Percentiles rank a stretch among this genome's conserved stretches.
Conservation (phyloP, 2,329 filamentous ascomycete species). For the Penicillium sp. region DNA sequence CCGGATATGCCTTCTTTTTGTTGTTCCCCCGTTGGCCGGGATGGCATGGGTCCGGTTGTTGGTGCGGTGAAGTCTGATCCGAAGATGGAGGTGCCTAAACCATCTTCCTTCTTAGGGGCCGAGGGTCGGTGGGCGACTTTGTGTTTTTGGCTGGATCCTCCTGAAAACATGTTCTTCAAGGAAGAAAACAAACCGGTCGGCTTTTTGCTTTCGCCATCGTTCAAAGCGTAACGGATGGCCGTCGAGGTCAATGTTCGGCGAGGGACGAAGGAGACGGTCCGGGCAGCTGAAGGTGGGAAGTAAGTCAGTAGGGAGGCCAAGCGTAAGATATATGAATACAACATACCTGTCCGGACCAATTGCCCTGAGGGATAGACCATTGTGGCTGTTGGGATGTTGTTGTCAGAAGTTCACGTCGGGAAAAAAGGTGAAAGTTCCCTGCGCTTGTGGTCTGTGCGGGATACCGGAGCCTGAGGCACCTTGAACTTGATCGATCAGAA, state of each 20-base stretch:
- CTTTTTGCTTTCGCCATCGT: constrained; percentile 27
- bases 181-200: constrained; percentile 30
- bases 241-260: constrained; percentile 39
- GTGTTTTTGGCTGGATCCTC: constrained; percentile 28
- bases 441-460: constrained; percentile 21
- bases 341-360: constrained; percentile 39
- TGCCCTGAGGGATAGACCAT: constrained; percentile 40
- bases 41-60: constrained; percentile 28
- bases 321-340: not conserved
- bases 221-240: constrained; percentile 26
- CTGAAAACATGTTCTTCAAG: constrained; percentile 37
- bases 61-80: constrained; percentile 34
- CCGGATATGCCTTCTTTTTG: constrained; percentile 9
- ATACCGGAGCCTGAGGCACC: constrained; percentile 20
- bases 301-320: constrained; percentile 6
- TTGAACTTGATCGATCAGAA: constrained; percentile 22
- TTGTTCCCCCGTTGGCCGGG: constrained; percentile 20
- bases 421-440: constrained; percentile 34
- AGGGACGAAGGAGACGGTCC: constrained; percentile 34
- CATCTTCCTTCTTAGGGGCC: constrained; percentile 34
- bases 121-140: constrained; percentile 28
- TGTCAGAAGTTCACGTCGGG: constrained; percentile 18
- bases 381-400: constrained; percentile 35
- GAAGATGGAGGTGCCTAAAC: constrained; percentile 43
- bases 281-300: constrained; percentile 23